Base-by-base conservation (phyloP, 2,329 filamentous ascomycete species). In the Trichoderma koningii region DNA sequence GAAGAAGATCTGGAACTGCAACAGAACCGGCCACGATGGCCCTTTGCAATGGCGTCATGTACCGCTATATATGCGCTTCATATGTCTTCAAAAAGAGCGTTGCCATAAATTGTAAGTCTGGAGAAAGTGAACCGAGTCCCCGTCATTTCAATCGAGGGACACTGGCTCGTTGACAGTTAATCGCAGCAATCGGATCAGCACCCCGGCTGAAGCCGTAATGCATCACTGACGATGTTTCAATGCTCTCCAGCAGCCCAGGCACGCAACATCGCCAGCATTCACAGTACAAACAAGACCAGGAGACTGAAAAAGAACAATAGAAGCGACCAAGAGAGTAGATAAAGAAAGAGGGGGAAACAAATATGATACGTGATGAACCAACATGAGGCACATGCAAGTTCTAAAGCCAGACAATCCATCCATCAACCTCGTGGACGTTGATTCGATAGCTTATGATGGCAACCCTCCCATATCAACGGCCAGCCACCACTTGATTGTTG, bases 161-260 rank as follows among this genome's bases (percentile, higher is more conserved):
- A 26, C 19, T 19, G 19, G 42, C 41, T 23, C 5, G 23, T 47
- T 38, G 44, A 53, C 38, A 45, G 26, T 38, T 26, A 15, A 26
- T 52, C 28, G 30, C 50, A 19, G 41, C 19, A 62, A 17, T 50
- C 38, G 41, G 48, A 14, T 4, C 48, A 26, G 26, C 48, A n/a
- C 48, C 44, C 26, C 44, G 59, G 59, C 50, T 45, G 47, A 42
- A 30, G 57, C 57, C 57, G 55, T 30, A 6, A 52, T 61, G 50
- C 41, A n/a, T 55, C 59, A 47, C 59, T 47, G 59, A 38, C 50
- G 45, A 34, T n/a, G 26, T 34, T 15, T 23, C 59, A 55, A 55
- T 63, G 59, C 28, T 47, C 59, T 3, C 26, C 41, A 15, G 38
- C 19, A 12, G 14, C 17, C 17, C 59, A 47, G 47, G 48, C 59